These are phyloP conservation scores for Castanea crenata DNA, from an alignment of 306 rosid species.

Conservation along the genomic window DNA sequence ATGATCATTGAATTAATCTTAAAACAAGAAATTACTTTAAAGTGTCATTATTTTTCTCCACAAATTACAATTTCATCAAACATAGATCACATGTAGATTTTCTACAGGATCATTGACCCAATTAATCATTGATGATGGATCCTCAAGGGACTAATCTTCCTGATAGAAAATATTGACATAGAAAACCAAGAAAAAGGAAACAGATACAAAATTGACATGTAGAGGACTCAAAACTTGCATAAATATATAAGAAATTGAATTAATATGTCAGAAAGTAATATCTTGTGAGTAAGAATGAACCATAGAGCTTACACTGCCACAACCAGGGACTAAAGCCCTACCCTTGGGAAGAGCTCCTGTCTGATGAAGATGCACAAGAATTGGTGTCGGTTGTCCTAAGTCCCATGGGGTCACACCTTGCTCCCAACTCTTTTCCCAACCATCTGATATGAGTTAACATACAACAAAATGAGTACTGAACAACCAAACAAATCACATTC, in stretches of 20 bases:
- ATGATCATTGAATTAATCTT: not conserved
- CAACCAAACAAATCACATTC: not conserved
- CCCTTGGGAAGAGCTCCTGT: constrained; percentile 35
- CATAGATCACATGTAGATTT: no score
- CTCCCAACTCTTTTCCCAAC: constrained; percentile 46
- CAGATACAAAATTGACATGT: no score
- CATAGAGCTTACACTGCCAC: constrained; percentile 34
- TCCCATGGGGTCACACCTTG: constrained; percentile 47
- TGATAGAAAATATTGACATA: no score
- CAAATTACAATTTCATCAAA: not conserved
- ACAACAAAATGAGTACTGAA: not conserved
- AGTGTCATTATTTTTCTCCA: not conserved
- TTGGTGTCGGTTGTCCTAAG: constrained; percentile 38
- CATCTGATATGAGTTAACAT: constrained; percentile 1
- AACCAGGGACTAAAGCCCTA: constrained; percentile 39
- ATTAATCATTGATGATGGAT: no score
- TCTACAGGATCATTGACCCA: no score
- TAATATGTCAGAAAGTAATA: not conserved
- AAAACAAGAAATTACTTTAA: not conserved
- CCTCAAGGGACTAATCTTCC: no score
- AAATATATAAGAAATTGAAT: not conserved
- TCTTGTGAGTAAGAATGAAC: not conserved
- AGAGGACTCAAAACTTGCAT: not conserved
- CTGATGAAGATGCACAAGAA: constrained; percentile 29
- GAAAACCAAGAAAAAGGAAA: no score